Percentiles rank a stretch among this genome's conserved stretches.
Evolutionary conservation across 345 rosid genomes (phyloP).

Genomic region (Cardamine occulta): DNA sequence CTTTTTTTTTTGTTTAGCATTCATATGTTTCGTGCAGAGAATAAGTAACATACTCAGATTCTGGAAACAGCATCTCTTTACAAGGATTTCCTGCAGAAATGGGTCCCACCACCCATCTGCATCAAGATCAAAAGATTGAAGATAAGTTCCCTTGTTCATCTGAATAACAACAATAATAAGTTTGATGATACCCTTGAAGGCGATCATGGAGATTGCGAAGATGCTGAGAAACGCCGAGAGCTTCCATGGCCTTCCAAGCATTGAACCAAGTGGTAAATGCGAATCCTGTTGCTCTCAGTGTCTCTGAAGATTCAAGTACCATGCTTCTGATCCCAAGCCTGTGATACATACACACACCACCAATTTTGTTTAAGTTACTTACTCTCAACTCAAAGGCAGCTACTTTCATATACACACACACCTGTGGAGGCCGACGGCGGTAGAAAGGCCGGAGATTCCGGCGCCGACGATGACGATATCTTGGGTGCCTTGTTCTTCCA

Average conservation of each 20-base stretch:
- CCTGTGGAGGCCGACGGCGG: slow-evolving; percentile 71
- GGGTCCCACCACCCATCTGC: slow-evolving; percentile 48
- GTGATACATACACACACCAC: slow-evolving; percentile 21
- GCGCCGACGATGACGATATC: slow-evolving; percentile 68
- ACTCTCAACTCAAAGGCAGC: slow-evolving; percentile 8
- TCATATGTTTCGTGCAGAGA: slow-evolving; percentile 11
- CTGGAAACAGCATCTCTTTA: slow-evolving; percentile 38
- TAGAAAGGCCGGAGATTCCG: slow-evolving; percentile 68
- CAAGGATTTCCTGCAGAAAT: slow-evolving; percentile 28
- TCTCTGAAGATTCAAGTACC: slow-evolving; percentile 69
- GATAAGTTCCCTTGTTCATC: neutral
- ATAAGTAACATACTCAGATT: slow-evolving; percentile 45
- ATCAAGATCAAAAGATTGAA: neutral
- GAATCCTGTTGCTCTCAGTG: slow-evolving; percentile 61
- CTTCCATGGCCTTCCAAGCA: slow-evolving; percentile 81
- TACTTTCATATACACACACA: slow-evolving; percentile 12
- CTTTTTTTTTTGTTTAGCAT: neutral
- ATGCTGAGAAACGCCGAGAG: slow-evolving; percentile 54
- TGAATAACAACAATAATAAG: neutral
- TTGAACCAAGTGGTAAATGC: slow-evolving; percentile 59
- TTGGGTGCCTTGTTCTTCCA: slow-evolving; percentile 37
- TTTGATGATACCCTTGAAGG: slow-evolving; percentile 47
- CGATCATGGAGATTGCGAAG: slow-evolving; percentile 51
- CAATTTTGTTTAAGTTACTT: neutral
- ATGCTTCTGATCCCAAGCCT: slow-evolving; percentile 73